phyloP scores from a whole-genome alignment of 257 asterid species.

The Penstemon davidsonii region DNA sequence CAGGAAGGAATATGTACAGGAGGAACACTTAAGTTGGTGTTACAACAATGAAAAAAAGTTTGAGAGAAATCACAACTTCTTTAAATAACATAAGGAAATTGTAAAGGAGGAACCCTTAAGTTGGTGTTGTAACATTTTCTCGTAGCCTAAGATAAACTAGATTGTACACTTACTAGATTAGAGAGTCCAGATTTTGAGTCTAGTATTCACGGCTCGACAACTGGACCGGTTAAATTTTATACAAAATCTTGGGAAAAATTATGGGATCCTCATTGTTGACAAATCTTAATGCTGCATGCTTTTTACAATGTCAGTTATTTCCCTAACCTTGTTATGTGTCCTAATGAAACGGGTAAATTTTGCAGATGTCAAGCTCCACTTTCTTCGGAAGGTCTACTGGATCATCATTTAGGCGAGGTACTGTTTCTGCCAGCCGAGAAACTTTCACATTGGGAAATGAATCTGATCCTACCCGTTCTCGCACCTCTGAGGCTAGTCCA shows the following conservation, averaged over 20 bases:
- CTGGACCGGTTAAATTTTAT: not conserved
- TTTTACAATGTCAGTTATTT: not conserved
- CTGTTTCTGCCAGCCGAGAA: slow-evolving; percentile 67
- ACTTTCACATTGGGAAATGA: slow-evolving; percentile 57
- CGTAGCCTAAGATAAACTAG: not conserved
- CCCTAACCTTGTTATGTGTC: not conserved
- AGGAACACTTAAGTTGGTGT: too few species aligned
- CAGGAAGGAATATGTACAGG: too few species aligned
- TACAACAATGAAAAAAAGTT: not conserved
- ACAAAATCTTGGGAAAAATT: not conserved
- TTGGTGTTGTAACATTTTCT: not conserved
- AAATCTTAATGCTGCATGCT: slow-evolving; percentile 21
- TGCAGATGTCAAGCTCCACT: slow-evolving; percentile 77
- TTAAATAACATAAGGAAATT: not conserved
- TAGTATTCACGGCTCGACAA: not conserved
- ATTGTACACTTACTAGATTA: not conserved
- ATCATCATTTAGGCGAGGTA: slow-evolving; percentile 56
- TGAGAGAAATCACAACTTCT: too few species aligned
- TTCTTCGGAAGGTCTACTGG: slow-evolving; percentile 84
- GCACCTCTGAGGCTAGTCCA: slow-evolving; percentile 77
- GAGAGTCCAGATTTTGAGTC: slow-evolving; percentile 11
- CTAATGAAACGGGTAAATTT: slow-evolving; percentile 16
- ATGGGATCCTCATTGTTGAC: not conserved
- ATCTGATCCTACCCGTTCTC: slow-evolving; percentile 64
- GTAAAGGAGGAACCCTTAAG: not conserved